Conservation (phyloP, 225 moss, liverwort and hornwort species). For the Asterella californica region DNA sequence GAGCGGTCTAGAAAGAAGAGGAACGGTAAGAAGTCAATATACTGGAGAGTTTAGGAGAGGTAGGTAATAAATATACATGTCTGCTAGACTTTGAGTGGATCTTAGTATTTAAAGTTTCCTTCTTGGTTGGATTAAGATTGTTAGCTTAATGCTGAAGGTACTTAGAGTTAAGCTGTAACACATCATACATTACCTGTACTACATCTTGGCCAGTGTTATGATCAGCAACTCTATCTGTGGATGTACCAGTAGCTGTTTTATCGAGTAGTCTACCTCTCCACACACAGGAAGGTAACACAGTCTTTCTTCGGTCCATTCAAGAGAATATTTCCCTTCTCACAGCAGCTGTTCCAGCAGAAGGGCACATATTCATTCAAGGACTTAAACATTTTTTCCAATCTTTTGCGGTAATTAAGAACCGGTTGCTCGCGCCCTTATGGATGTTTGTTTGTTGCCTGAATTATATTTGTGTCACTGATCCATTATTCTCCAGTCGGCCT, state of each 20-base stretch:
- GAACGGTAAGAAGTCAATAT: constrained; percentile 20
- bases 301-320: background rate
- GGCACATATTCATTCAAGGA: constrained; percentile 8
- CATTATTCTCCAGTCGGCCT: background rate
- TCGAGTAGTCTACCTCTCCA: constrained; percentile 15
- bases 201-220: background rate
- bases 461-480: background rate
- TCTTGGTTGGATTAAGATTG: constrained; percentile 9
- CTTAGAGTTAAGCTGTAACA: background rate
- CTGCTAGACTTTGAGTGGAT: constrained; percentile 5
- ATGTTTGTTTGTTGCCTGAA: background rate
- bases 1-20: constrained; percentile 47
- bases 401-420: constrained; percentile 1
- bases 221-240: constrained; percentile 10
- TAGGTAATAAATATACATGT: background rate
- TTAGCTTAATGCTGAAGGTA: constrained; percentile 3
- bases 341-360: constrained; percentile 3
- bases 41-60: constrained; percentile 22
- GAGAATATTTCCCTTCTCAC: background rate
- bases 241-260: constrained; percentile 18
- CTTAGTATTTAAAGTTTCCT: background rate
- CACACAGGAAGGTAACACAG: background rate
- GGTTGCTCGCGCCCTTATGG: background rate
- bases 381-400: background rate
- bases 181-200: background rate